Percentiles rank a stretch among this genome's conserved stretches.
Conservation (phyloP, 192 early-diverging fungal species). For the Podila horticola region DNA sequence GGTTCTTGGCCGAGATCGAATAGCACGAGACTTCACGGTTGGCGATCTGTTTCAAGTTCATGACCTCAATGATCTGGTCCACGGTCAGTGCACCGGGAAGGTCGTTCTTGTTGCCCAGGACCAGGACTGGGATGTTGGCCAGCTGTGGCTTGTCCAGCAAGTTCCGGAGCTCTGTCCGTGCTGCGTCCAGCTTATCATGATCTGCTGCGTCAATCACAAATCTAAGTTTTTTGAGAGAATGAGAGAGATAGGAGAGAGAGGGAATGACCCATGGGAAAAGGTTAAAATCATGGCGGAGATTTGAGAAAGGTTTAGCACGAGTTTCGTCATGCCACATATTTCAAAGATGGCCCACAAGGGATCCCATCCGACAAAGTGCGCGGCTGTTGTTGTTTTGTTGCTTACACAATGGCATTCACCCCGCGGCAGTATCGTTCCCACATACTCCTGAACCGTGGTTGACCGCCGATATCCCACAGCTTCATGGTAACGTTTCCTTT, state of each 20-base stretch:
- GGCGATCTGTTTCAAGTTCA: conserved; percentile 89
- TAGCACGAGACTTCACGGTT: conserved; percentile 98
- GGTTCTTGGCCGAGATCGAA: conserved; percentile 98
- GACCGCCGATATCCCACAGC: conserved; percentile 99
- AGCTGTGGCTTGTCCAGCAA: conserved; percentile 95
- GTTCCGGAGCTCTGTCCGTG: conserved; percentile 89
- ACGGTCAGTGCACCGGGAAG: conserved; percentile 87
- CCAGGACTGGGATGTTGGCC: conserved; percentile 92
- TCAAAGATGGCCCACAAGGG: too few relatives aligned
- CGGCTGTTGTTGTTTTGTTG: neutral
- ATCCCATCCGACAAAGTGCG: neutral
- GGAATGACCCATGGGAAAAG: neutral
- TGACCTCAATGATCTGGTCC: conserved; percentile 88
- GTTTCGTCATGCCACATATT: too few relatives aligned
- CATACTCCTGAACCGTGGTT: conserved; percentile 97
- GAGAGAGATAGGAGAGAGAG: neutral
- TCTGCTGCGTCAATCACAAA: conserved; percentile 99
- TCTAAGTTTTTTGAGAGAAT: conserved; percentile 53
- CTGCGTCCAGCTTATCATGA: conserved; percentile 91
- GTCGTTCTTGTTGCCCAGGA: conserved; percentile 99
- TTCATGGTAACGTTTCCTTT: conserved; percentile 98
- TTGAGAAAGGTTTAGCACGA: too few relatives aligned
- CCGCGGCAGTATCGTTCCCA: conserved; percentile 92
- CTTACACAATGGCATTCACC: conserved; percentile 98
- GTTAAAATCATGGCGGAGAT: too few relatives aligned